Evolutionary conservation across 202 grass and related monocot species (phyloP), one percentile per base, ranked within the genome.

Genomic region (Carex arenaria): DNA sequence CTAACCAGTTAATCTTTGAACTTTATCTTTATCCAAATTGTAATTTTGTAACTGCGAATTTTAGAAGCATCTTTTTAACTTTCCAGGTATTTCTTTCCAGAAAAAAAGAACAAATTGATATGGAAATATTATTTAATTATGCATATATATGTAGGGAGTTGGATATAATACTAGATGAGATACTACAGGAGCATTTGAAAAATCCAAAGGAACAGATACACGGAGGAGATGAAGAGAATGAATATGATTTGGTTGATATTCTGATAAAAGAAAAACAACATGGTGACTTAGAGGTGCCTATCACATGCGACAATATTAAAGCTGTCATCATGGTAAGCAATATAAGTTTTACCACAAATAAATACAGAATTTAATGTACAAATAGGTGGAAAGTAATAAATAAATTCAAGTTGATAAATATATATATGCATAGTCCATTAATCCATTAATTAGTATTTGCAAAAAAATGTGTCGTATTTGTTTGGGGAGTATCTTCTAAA

Each of bases 311-410:
- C 20, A 83, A 81, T 7, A 59, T 91, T 80, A 88, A 88, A 80
- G 86, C 89, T 51, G 79, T 88, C 26, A 79, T 88, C 17, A 19
- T 88, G 67, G 89, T 91, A 80, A 83, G 5, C 68, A 13, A 42
- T n/a, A 13, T n/a, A n/a, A 18, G 6, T 18, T 40, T 17, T 36
- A 34, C 28, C 64, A 66, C 3, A 66, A 66, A 32, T 17, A 68
- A 30, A 11, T 30, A 1, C 3, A 64, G 62, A 30, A 30, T 61
- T 64, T 64, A 31, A 64, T 64, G 10, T 5, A 31, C 3, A 64
- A 64, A 28, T 64, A 64, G 22, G 3, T 64, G 20, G 61, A 64
- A 56, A 17, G 1, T n/a, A n/a, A n/a, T n/a, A n/a, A n/a, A n/a
- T n/a, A n/a, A n/a, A n/a, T n/a, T n/a, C n/a, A n/a, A n/a, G n/a